Percentiles rank a stretch among this genome's conserved stretches.
phyloP scores from a whole-genome alignment of 257 asterid species.

The Plectranthus barbatus region DNA sequence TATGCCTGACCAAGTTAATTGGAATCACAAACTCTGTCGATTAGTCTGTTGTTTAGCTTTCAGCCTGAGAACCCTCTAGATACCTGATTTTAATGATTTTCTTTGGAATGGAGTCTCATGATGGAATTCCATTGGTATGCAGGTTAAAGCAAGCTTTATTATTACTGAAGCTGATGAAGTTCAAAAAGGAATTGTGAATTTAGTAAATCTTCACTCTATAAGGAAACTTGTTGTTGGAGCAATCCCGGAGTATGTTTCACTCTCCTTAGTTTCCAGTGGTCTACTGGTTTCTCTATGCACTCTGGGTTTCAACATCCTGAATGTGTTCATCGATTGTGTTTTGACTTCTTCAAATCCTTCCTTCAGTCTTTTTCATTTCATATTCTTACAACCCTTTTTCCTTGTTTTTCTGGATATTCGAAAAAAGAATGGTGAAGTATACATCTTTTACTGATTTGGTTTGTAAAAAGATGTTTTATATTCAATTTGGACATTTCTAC shows the following conservation, averaged over 20 bases:
- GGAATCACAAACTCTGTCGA: neutral
- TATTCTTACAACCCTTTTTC: too few relatives aligned
- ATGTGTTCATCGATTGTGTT: too few relatives aligned
- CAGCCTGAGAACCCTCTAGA: neutral
- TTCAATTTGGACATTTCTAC: too few relatives aligned
- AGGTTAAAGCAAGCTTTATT: slow-evolving; percentile 61
- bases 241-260: slow-evolving; percentile 50
- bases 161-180: slow-evolving; percentile 56
- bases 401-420: neutral
- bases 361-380: too few relatives aligned
- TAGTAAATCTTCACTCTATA: slow-evolving; percentile 41
- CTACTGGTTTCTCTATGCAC: neutral
- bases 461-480: too few relatives aligned
- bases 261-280: slow-evolving; percentile 5
- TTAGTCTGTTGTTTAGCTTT: neutral
- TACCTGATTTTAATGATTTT: neutral
- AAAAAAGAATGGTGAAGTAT: neutral
- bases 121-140: slow-evolving; percentile 12
- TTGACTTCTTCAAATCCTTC: too few relatives aligned
- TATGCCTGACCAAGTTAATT: too few relatives aligned
- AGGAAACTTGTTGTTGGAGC: slow-evolving; percentile 73
- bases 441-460: too few relatives aligned
- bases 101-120: neutral
- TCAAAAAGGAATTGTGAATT: slow-evolving; percentile 55
- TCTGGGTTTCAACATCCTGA: too few relatives aligned